Evolutionary conservation across 1,284 basidiomycete genomes (phyloP), one percentile per base, ranked within the genome.

Genomic region (Melampsora americana): DNA sequence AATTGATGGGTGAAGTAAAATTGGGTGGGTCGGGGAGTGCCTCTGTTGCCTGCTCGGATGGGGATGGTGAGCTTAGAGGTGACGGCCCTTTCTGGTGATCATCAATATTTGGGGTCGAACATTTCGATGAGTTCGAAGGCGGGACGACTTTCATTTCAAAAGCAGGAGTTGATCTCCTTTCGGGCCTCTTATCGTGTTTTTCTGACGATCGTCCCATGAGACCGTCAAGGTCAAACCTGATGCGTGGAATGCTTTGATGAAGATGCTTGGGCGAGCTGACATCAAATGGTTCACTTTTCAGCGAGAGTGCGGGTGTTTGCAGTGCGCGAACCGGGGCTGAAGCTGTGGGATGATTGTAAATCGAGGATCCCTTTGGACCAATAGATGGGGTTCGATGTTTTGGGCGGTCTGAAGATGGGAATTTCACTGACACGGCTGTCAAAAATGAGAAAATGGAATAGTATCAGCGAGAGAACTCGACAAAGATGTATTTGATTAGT

Each of bases 281-380:
- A 66, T 66, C 70, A 50, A 72, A 72, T 4, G 70, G 70, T 56
- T 72, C 70, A 42, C 70, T 72, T 35, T 72, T 62, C 12, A 23
- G 14, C 48, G 69, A 62, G 28, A 61, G 42, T 14, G 59, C 61
- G 62, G 70, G 70, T 20, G 70, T 72, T 39, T 48, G 60, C 23
- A 30, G 61, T 26, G 39, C 60, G 20, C 53, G 53, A 16, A 50
- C 35, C 39, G 60, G 62, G n/a, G 62, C 62, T 53, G 62, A 30
- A 18, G 70, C 60, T 35, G 62, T 20, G n/a, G 62, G 30, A 61
- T 46, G 69, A 56, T 28, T 48, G n/a, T 60, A 23, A 11, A 64
- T 18, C 6, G 70, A 66, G 42, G 46, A 32, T 53, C 28, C 5
- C 9, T 35, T 44, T 30, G 12, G 23, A n/a, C 20, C 20, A 50